These are phyloP conservation scores for Trichocladium uniseriatum DNA, from an alignment of 495 filamentous ascomycete genomes.

Conservation along the genomic window DNA sequence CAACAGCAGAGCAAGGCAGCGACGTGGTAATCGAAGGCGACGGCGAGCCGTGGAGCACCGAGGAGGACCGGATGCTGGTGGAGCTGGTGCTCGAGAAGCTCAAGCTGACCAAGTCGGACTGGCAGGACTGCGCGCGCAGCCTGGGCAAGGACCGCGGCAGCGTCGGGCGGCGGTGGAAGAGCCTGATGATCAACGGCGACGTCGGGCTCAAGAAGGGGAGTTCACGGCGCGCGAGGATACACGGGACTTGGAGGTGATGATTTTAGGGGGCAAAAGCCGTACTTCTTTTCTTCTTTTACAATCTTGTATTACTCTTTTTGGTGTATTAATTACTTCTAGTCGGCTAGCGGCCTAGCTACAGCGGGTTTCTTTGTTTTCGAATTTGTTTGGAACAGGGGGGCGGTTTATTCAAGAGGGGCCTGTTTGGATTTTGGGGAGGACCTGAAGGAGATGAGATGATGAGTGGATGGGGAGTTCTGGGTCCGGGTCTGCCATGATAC, in stretches of 20 bases:
- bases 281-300: slow-evolving; percentile 1
- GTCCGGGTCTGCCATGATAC: not conserved
- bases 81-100: slow-evolving; percentile 69
- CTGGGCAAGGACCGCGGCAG: slow-evolving; percentile 58
- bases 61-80: slow-evolving; percentile 62
- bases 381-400: too few relatives aligned
- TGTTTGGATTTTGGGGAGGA: too few relatives aligned
- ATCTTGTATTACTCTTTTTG: not conserved
- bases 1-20: not conserved
- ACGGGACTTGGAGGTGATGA: slow-evolving; percentile 45
- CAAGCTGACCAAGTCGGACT: slow-evolving; percentile 60
- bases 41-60: slow-evolving; percentile 49
- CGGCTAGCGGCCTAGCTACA: too few relatives aligned
- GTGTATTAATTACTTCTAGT: too few relatives aligned
- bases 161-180: slow-evolving; percentile 62
- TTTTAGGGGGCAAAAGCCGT: too few relatives aligned
- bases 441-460: too few relatives aligned
- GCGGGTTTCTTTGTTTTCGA: too few relatives aligned
- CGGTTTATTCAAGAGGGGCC: too few relatives aligned
- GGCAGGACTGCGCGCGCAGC: slow-evolving; percentile 67
- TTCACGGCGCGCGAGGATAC: slow-evolving; percentile 35
- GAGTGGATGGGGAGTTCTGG: not conserved
- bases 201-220: slow-evolving; percentile 45
- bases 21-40: slow-evolving; percentile 37
- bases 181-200: slow-evolving; percentile 52